Conservation (phyloP, 305 asterid species). For the Fraxinus floribunda region DNA sequence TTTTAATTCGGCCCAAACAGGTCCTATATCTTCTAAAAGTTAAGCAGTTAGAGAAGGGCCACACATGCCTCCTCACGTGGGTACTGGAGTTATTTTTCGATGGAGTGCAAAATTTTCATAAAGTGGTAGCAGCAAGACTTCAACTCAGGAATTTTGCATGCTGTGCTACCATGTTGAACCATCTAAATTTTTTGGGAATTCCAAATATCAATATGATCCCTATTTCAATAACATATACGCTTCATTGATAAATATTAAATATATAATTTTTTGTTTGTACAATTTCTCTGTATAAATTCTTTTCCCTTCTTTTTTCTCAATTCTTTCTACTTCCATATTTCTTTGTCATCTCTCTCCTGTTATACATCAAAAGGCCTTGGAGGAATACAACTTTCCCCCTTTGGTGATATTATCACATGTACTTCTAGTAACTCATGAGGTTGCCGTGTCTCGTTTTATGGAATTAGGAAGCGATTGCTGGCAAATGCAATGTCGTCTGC, state of each 20-base stretch:
- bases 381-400: not conserved
- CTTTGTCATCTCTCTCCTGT: not conserved
- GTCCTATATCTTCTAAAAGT: not conserved
- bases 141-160: not conserved
- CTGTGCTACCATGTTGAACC: not conserved
- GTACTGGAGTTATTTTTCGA: not conserved
- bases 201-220: not conserved
- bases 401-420: not conserved
- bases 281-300: not conserved
- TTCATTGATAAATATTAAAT: not conserved
- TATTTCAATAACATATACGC: not conserved
- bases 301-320: not conserved
- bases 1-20: too few relatives aligned
- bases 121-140: not conserved
- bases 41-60: not conserved
- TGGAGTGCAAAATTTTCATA: not conserved
- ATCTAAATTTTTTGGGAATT: not conserved
- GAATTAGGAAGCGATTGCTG: slow-evolving; percentile 84
- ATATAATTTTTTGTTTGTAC: not conserved
- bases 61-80: not conserved
- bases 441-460: slow-evolving; percentile 25
- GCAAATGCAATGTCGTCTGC: slow-evolving; percentile 83
- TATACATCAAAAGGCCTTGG: not conserved
- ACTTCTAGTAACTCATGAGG: slow-evolving; percentile 14
- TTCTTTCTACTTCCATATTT: not conserved